phyloP scores from a whole-genome alignment of 2,329 filamentous ascomycete genomes.

The Hansfordia pulvinata region DNA sequence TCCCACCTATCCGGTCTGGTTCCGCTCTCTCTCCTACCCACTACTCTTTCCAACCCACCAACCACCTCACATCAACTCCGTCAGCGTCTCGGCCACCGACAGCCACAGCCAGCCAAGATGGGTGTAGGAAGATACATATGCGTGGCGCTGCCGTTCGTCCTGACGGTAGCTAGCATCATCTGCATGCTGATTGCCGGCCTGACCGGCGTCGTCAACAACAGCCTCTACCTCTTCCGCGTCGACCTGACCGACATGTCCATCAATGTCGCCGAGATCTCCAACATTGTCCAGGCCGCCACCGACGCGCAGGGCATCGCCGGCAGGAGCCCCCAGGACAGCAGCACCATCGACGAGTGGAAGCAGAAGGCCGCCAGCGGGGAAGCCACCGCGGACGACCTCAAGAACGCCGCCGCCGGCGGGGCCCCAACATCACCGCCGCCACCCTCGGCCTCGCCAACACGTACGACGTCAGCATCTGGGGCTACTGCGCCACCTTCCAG shows the following conservation, averaged over 20 bases:
- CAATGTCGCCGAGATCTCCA: slow-evolving; percentile 21
- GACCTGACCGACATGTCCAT: slow-evolving; percentile 48
- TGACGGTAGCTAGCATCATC: slow-evolving; percentile 66
- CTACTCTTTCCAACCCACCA: too few species aligned
- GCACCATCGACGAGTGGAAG: slow-evolving; percentile 7
- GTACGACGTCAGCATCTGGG: slow-evolving; percentile 77
- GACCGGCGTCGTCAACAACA: slow-evolving; percentile 40
- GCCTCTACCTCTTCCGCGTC: slow-evolving; percentile 44
- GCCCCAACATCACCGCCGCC: slow-evolving; percentile 38
- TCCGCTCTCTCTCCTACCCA: too few species aligned
- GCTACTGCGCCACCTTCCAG: slow-evolving; percentile 59
- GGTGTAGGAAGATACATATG: slow-evolving; percentile 68
- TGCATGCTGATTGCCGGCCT: slow-evolving; percentile 47
- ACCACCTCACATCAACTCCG: too few species aligned
- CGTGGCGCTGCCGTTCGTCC: slow-evolving; percentile 73
- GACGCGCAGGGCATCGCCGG: slow-evolving; percentile 8
- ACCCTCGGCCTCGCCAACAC: slow-evolving; percentile 54
- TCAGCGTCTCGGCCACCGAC: too few species aligned
- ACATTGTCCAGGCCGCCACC: slow-evolving; percentile 9
- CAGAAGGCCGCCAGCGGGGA: slow-evolving; percentile 1
- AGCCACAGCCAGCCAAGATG: slow-evolving; percentile 24
- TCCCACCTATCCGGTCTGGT: too few species aligned
- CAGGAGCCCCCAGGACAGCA: slow-evolving; percentile 1
- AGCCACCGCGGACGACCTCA: slow-evolving; percentile 11
- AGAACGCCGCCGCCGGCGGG: slow-evolving; percentile 11